Conservation (phyloP, 257 asterid genomes). For the Coffea canephora region DNA sequence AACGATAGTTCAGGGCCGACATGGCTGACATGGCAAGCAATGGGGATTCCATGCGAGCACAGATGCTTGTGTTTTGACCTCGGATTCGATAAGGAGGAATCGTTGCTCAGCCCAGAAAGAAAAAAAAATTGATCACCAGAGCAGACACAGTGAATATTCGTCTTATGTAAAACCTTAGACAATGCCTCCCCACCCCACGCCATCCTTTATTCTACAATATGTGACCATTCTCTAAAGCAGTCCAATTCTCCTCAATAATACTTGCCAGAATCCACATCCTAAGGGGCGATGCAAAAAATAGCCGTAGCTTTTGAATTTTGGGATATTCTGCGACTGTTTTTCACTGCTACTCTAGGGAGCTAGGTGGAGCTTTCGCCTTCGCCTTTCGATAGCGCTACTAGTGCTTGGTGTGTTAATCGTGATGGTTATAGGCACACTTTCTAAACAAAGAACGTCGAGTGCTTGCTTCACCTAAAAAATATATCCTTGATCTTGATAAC, state of each 20-base stretch:
- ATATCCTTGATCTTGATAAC: not conserved
- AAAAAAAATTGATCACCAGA: conserved; percentile 19
- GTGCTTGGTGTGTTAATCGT: conserved; percentile 1
- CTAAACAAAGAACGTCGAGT: not conserved
- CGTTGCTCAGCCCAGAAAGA: conserved; percentile 9
- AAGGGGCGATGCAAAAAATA: conserved; percentile 32
- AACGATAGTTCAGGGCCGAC: not conserved
- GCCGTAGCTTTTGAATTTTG: conserved; percentile 47
- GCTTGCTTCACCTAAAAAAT: not conserved
- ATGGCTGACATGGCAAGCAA: conserved; percentile 12
- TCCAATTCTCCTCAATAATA: conserved; percentile 43
- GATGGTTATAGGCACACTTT: not conserved
- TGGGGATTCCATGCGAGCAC: conserved; percentile 1
- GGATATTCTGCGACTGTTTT: conserved; percentile 28
- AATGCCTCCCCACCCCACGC: conserved; percentile 1
- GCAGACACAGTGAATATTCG: conserved; percentile 41
- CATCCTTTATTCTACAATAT: conserved; percentile 35
- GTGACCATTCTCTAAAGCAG: conserved; percentile 41
- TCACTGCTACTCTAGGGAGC: not conserved
- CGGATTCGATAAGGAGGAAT: conserved; percentile 43
- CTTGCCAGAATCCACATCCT: conserved; percentile 43
- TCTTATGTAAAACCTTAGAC: conserved; percentile 33
- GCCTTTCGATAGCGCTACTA: too few relatives aligned
- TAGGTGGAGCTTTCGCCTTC: conserved; percentile 4
- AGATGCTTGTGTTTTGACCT: conserved; percentile 28